Evolutionary conservation across 768 basidiomycete species (phyloP), one percentile per base, ranked within the genome.

Genomic region (Russula brevipes): DNA sequence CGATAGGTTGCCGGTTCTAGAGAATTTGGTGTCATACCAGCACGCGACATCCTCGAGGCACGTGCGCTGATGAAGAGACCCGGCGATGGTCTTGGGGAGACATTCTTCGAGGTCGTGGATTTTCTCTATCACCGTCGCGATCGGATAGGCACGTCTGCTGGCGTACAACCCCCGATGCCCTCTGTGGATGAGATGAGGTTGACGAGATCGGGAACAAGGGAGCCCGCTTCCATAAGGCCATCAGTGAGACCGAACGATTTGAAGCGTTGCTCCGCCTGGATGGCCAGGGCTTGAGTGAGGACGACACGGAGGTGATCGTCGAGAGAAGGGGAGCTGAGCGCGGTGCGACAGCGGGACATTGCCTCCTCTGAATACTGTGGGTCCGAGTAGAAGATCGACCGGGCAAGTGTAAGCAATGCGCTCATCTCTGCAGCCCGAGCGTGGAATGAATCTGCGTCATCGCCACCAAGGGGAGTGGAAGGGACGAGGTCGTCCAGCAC

Each of bases 11-110:
- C 38, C 46, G 0, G 60, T 61, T 5, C 53, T 53, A n/a, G 24
- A 39, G 9, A 61, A 54, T 31, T 41, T 55, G 30, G 45, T 41
- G 8, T 38, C 14, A 33, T 61, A 55, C 60, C 60, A 55, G 14
- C 38, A 12, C 9, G 53, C 53, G 6, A 61, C 53, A 1, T 14
- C 36, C 5, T 46, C 33, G 45, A 61, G 38, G 30, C n/a, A 54
- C 2, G 17, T 19, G 16, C 30, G 14, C 14, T 61, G 53, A 12
- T 16, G n/a, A 16, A 16, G 8, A 19, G 45, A 46, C 11, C 17
- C 38, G 1, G 38, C 30, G 7, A 36, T 45, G 12, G 53, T 35
- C 6, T 3, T 36, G 0, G 7, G 30, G 12, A 61, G 60, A 14
- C n/a, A n/a, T 10, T 24, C 54, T 49, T 61, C 45, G 12, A 61